Evolutionary conservation across 148 eudicot genomes (phyloP), one percentile per base, ranked within the genome.

Genomic region (Rhododendron ferrugineum): DNA sequence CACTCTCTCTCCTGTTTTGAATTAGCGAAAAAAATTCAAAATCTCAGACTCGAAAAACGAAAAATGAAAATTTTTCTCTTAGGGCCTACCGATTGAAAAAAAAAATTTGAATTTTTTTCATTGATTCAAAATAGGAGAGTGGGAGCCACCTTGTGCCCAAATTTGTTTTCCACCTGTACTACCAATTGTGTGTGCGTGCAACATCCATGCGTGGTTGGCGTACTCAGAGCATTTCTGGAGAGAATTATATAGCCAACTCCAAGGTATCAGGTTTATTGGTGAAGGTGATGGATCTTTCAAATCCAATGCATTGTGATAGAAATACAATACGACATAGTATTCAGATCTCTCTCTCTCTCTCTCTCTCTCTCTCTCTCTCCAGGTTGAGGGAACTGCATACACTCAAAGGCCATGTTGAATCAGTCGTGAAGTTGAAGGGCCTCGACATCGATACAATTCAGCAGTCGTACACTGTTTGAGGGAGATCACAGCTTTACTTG

Each of bases 311-410:
- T 49, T 52, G 26, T 2, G 23, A 18, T 18, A 49, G 60, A 11
- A 26, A 56, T 32, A 8, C 18, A 3, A 5, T 79, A 13, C 37
- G 3, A 36, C 37, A 3, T 36, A 36, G 37, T 36, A 36, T 36
- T 36, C 37, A 36, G 37, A 36, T 37, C 40, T 37, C 42, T 37
- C 42, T 37, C 42, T 37, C 42, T 40, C 42, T 37, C 40, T 37
- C 40, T 40, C 42, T 32, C 66, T 83, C 26, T 32, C 34, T 44
- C 36, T 49, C 81, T 80, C 74, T 85, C 23, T 18, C 76, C 84
- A 90, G 92, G 89, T 89, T 90, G 56, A 83, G 89, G 52, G 91
- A 90, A 83, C 66, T 90, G 80, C 88, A 84, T 76, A 90, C 92
- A 26, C 86, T 89, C 32, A 89, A 90, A 83, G 91, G 89, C 49